A percentile compares a stretch with the other conserved stretches of the same genome.
Conservation (phyloP, 345 rosid species). For the Gossypium rotundifolium region DNA sequence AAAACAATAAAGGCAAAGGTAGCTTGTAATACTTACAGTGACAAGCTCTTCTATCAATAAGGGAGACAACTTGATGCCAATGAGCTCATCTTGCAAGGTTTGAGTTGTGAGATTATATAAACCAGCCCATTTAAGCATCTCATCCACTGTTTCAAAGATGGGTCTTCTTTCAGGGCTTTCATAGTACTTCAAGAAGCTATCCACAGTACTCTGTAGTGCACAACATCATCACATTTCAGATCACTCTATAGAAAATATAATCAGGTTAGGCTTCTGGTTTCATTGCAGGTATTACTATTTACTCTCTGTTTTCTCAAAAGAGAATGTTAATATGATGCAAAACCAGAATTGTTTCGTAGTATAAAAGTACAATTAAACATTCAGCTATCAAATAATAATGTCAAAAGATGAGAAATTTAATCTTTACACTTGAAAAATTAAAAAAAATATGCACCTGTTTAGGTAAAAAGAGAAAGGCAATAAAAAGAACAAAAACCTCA, state of each 20-base stretch:
- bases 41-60: constrained; percentile 56
- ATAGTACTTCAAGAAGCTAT: constrained; percentile 72
- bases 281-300: background rate
- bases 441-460: background rate
- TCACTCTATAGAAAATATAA: background rate
- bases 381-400: background rate
- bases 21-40: constrained; percentile 46
- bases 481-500: constrained; percentile 34
- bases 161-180: constrained; percentile 60
- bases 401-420: no score
- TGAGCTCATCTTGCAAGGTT: constrained; percentile 53
- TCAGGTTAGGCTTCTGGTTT: background rate
- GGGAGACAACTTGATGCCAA: constrained; percentile 43
- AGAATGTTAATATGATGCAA: background rate
- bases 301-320: background rate
- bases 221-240: constrained; percentile 3
- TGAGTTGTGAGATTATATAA: constrained; percentile 62
- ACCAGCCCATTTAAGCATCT: constrained; percentile 87
- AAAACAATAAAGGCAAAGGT: background rate
- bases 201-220: constrained; percentile 44
- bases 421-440: no score
- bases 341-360: background rate
- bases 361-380: background rate
- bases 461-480: background rate
- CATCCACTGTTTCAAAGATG: constrained; percentile 65